Percentiles rank a stretch among this genome's conserved stretches.
Evolutionary conservation across 805 yeast species (phyloP).

Genomic region (Wickerhamiella parazyma): DNA sequence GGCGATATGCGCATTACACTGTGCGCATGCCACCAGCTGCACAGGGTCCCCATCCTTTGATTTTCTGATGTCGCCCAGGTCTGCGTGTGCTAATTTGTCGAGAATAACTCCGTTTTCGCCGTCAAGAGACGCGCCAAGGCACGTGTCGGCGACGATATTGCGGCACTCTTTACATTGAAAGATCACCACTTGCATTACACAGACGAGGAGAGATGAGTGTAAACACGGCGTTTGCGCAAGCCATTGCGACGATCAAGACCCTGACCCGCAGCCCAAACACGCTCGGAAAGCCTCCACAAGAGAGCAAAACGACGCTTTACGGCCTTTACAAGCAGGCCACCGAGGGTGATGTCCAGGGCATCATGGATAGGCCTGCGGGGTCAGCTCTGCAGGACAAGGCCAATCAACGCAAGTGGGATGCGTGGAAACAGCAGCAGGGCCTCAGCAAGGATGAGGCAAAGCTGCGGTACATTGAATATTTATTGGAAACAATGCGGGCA

Average conservation of each 20-base stretch:
- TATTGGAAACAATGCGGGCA: conserved; percentile 52
- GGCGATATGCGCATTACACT: no score
- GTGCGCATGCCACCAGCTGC: no score
- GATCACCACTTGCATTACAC: background rate
- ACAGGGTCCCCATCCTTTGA: no score
- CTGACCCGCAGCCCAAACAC: conserved; percentile 32
- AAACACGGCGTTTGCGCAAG: conserved; percentile 72
- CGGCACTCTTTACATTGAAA: background rate
- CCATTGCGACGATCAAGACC: conserved; percentile 64
- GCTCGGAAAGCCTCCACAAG: conserved; percentile 17
- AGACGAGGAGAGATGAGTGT: conserved; percentile 13
- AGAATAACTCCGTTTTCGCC: background rate
- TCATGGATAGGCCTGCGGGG: conserved; percentile 55
- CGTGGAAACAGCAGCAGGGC: conserved; percentile 71
- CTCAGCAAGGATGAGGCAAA: conserved; percentile 59
- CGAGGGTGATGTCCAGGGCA: conserved; percentile 65
- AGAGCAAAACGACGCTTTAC: conserved; percentile 32
- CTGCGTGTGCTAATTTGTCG: background rate
- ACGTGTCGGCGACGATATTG: background rate
- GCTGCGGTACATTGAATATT: conserved; percentile 47
- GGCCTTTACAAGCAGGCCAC: conserved; percentile 85
- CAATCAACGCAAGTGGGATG: conserved; percentile 63
- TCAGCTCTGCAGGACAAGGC: conserved; percentile 47
- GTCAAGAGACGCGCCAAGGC: background rate
- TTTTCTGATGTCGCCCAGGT: no score